phyloP scores from a whole-genome alignment of 2,329 filamentous ascomycete species.

The Uncinocarpus reesii region DNA sequence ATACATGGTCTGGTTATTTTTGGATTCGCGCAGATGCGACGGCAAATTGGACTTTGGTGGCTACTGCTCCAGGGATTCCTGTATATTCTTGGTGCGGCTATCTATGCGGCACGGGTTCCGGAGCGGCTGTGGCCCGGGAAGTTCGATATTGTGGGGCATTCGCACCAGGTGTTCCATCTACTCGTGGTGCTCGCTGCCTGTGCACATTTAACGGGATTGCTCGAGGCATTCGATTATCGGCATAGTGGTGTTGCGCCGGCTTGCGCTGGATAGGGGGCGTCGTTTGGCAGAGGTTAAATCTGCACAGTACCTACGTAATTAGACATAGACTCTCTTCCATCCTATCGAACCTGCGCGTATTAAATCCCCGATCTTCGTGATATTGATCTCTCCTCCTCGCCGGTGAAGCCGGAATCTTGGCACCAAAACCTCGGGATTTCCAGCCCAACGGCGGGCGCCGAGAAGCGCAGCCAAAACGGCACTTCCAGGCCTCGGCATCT shows the following conservation, averaged over 20 bases:
- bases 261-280: constrained; percentile 30
- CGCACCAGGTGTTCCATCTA: constrained; percentile 93
- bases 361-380: neutral
- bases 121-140: constrained; percentile 66
- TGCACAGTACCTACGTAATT: constrained; percentile 9
- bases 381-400: neutral
- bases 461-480: neutral
- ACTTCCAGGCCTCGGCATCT: constrained; percentile 9
- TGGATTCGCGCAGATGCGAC: constrained; percentile 55
- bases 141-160: constrained; percentile 87
- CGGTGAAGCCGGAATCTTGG: neutral
- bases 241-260: constrained; percentile 51
- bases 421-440: constrained; percentile 7
- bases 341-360: neutral
- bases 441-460: neutral
- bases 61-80: constrained; percentile 67
- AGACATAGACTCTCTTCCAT: neutral
- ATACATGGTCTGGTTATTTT: constrained; percentile 62
- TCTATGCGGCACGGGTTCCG: constrained; percentile 79
- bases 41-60: constrained; percentile 71
- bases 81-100: constrained; percentile 73
- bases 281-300: no score
- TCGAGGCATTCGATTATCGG: constrained; percentile 76
- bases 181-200: constrained; percentile 73
- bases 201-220: constrained; percentile 69